A percentile compares a stretch with the other conserved stretches of the same genome.
Evolutionary conservation across 306 rosid genomes (phyloP).

Genomic region (Aeschynomene evenia): DNA sequence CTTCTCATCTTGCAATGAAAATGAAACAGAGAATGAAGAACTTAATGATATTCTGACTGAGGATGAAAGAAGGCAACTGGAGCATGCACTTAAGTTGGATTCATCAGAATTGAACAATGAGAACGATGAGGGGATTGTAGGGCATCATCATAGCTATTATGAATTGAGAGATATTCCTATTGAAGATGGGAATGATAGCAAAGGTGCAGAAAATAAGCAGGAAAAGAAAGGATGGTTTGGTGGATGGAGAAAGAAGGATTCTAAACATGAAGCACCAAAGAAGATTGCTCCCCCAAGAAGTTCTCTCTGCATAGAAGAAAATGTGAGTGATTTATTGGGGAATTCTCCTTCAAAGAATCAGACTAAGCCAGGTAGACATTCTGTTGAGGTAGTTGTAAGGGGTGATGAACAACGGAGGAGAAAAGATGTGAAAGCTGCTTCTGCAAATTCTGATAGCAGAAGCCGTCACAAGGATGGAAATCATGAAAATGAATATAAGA

Average conservation of each 20-base stretch:
- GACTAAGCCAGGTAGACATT: conserved; percentile 74
- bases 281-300: conserved; percentile 76
- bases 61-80: conserved; percentile 92
- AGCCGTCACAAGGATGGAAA: conserved; percentile 67
- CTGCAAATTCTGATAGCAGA: conserved; percentile 55
- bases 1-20: conserved; percentile 77
- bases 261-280: conserved; percentile 56
- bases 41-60: conserved; percentile 76
- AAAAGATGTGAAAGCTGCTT: conserved; percentile 54
- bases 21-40: conserved; percentile 82
- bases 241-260: conserved; percentile 91
- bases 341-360: conserved; percentile 71
- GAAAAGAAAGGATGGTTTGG: conserved; percentile 97
- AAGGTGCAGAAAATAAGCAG: conserved; percentile 65
- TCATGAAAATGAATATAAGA: conserved; percentile 91
- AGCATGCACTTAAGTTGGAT: conserved; percentile 81
- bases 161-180: conserved; percentile 72
- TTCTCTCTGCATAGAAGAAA: conserved; percentile 81
- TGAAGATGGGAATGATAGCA: conserved; percentile 52
- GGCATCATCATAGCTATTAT: conserved; percentile 69
- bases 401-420: conserved; percentile 78
- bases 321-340: conserved; percentile 81
- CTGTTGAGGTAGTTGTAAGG: conserved; percentile 65
- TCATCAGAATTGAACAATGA: conserved; percentile 56
- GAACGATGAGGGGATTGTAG: conserved; percentile 57